phyloP scores from a whole-genome alignment of 2,329 filamentous ascomycete genomes.

The Scytalidium sp. region DNA sequence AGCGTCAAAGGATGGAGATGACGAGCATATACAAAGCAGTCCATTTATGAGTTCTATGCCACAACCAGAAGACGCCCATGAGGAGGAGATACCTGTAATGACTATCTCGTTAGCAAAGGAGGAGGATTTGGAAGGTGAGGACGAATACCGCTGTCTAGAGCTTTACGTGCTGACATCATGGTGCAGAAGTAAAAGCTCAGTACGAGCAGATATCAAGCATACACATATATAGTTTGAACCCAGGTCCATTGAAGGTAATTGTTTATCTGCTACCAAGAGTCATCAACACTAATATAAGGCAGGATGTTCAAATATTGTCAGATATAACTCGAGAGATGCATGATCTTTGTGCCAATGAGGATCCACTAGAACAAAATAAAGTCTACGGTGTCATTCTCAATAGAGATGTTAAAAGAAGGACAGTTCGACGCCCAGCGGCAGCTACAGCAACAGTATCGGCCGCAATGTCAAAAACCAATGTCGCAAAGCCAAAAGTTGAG shows the following conservation, averaged over 20 bases:
- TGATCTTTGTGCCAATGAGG: constrained; percentile 52
- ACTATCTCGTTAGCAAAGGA: constrained; percentile 69
- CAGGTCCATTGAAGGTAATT: constrained; percentile 62
- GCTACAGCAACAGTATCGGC: constrained; percentile 29
- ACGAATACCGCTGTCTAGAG: constrained; percentile 29
- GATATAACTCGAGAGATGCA: constrained; percentile 65
- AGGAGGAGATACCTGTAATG: constrained; percentile 46
- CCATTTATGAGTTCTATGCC: constrained; percentile 65
- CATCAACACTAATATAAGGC: not conserved
- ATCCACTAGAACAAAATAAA: constrained; percentile 55
- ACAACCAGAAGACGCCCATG: constrained; percentile 46
- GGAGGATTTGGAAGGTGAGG: constrained; percentile 62
- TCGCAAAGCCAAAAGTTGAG: constrained; percentile 16
- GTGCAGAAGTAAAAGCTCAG: constrained; percentile 58
- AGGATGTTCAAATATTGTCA: constrained; percentile 66
- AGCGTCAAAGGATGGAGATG: constrained; percentile 53
- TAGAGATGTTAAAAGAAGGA: constrained; percentile 55
- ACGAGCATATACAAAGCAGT: constrained; percentile 65
- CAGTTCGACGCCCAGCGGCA: constrained; percentile 19
- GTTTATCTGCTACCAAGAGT: constrained; percentile 1
- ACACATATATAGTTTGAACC: constrained; percentile 83
- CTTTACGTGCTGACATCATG: not conserved
- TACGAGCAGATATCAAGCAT: constrained; percentile 76
- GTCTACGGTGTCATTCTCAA: constrained; percentile 76
- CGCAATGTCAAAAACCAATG: constrained; percentile 32